These are phyloP conservation scores for Hypseocharis bilobata DNA, from an alignment of 441 rosid species.

Conservation along the genomic window DNA sequence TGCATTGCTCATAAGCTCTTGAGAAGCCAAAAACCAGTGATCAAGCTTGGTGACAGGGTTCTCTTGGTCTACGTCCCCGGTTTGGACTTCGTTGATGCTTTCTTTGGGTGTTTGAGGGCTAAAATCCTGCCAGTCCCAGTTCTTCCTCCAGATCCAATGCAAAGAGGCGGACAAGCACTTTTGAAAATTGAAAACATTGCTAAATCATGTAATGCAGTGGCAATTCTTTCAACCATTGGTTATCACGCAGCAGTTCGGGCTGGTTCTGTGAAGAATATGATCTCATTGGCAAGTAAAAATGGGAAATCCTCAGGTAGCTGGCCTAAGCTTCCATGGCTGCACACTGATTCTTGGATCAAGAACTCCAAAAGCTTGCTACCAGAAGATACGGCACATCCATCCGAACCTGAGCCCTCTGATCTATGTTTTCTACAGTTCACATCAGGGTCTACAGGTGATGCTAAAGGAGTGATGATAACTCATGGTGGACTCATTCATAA, in stretches of 20 bases:
- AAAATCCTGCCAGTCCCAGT: conserved; percentile 60
- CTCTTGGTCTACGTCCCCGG: conserved; percentile 57
- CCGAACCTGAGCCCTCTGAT: conserved; percentile 39
- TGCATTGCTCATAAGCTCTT: conserved; percentile 46
- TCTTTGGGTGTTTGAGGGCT: conserved; percentile 63
- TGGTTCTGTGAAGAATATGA: conserved; percentile 45
- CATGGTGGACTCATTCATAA: conserved; percentile 60
- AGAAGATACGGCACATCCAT: conserved; percentile 6
- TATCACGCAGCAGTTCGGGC: conserved; percentile 60
- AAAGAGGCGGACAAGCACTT: conserved; percentile 68
- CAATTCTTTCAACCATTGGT: conserved; percentile 43
- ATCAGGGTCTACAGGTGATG: conserved; percentile 70
- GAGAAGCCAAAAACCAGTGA: conserved; percentile 40
- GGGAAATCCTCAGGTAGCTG: conserved; percentile 34
- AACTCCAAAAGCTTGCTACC: conserved; percentile 25
- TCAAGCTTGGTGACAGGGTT: conserved; percentile 55
- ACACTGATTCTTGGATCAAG: conserved; percentile 59
- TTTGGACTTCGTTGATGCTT: conserved; percentile 55
- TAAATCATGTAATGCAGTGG: conserved; percentile 45
- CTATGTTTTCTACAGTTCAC: conserved; percentile 63
- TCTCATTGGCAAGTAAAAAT: conserved; percentile 35
- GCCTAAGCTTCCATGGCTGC: conserved; percentile 64
- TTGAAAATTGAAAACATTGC: conserved; percentile 58
- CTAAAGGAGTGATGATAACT: conserved; percentile 66
- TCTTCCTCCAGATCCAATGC: conserved; percentile 63